Evolutionary conservation across 2,329 filamentous ascomycete species (phyloP), one percentile per base, ranked within the genome.

Genomic region (Mycosphaerelloides madeirae): DNA sequence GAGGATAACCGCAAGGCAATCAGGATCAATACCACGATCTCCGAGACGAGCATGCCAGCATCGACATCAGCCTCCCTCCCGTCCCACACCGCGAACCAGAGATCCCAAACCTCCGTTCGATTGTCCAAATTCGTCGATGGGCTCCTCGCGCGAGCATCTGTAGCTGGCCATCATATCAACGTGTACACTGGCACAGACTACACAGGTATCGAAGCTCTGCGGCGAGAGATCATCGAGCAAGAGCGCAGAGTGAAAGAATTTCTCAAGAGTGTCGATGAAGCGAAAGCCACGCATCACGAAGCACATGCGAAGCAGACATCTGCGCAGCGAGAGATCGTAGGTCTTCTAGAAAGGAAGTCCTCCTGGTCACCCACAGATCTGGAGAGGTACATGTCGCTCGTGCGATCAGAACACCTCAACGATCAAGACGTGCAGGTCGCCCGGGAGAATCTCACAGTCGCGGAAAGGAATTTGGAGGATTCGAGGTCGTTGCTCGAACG

Each of bases 241-340:
- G 80, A 83, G 62, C 63, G 70, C 12, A 68, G 71, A 33, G 77
- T 82, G 44, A 85, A 87, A 61, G 53, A 64, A 8, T 72, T 72
- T 31, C 79, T 85, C 22, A 70, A 71, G 15, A 75, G 74, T 15
- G 85, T 97, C 41, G 83, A 83, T 49, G 69, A 75, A 28, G 81
- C 87, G 14, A 88, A 93, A 51, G 74, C 78, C 38, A 76, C 76
- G 38, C 95, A 97, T 73, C 85, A 91, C 58, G 76, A 81, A n/a
- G 87, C 89, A 25, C 90, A 93, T 53, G 77, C 84, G 43, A 82
- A 84, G 55, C 86, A 94, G 55, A 84, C 87, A n/a, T 73, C 84
- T 13, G 95, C 90, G 1, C 91, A 97, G 69, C 87, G 93, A 56
- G 93, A 98, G 72, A 90, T 97, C 31, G 96, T 95, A 36, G 87